Conservation (phyloP, 2,329 filamentous ascomycete species). For the Chaetomiaceae sp. region DNA sequence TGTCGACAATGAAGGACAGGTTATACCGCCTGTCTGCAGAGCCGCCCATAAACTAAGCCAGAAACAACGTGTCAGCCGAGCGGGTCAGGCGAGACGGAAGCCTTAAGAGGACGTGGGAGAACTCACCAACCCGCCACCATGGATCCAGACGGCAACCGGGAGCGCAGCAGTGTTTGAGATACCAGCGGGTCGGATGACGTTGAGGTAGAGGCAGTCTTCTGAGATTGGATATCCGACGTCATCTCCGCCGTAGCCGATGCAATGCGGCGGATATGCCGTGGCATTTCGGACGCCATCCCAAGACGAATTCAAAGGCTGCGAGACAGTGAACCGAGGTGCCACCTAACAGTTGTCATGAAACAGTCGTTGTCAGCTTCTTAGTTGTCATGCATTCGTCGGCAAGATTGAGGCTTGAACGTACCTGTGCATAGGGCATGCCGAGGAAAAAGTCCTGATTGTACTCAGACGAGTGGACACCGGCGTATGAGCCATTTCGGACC, state of each 20-base stretch:
- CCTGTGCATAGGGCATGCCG: conserved; percentile 50
- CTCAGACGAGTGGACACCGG: conserved; percentile 28
- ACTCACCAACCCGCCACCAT: conserved; percentile 33
- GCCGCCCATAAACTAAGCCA: conserved; percentile 15
- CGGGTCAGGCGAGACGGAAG: too few species aligned
- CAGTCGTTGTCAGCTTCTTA: too few species aligned
- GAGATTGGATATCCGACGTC: conserved; percentile 16
- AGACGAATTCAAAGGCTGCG: conserved; percentile 11
- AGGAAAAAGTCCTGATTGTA: conserved; percentile 47
- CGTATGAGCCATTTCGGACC: conserved; percentile 32
- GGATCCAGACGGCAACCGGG: conserved; percentile 55
- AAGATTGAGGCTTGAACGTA: too few species aligned
- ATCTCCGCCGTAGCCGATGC: conserved; percentile 5
- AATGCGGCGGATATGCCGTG: background rate
- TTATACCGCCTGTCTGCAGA: conserved; percentile 48
- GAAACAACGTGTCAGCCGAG: background rate
- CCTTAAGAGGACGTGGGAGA: background rate
- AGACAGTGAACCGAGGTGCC: conserved; percentile 1
- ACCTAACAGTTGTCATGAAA: conserved; percentile 24
- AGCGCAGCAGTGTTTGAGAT: conserved; percentile 29
- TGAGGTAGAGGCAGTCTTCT: conserved; percentile 58
- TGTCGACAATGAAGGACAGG: conserved; percentile 50
- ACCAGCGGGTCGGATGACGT: conserved; percentile 51
- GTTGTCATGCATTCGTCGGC: too few species aligned
- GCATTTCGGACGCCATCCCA: conserved; percentile 6